Evolutionary conservation across 2,329 filamentous ascomycete genomes (phyloP), one percentile per base, ranked within the genome.

Genomic region (Penicillium glabrum): DNA sequence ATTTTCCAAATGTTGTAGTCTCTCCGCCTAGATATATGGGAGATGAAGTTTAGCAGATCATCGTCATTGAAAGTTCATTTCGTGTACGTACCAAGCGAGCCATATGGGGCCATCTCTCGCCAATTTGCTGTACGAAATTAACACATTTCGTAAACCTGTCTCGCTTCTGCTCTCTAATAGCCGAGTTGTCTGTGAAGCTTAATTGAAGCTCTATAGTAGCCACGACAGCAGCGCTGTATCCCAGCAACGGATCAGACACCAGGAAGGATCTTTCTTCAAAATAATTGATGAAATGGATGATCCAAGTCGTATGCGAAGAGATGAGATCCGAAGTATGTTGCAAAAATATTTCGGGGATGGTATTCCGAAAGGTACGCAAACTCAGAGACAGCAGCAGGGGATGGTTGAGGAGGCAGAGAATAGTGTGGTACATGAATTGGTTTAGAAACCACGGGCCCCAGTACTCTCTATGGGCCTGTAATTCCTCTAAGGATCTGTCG

Each of bases 171-270:
- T 73, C 66, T 35, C 77, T 69, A 35, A 77, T 73, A 2, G 63
- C 62, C 13, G 59, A 31, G 39, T 78, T 68, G 52, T 73, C 72
- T n/a, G 81, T 80, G 24, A 82, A 83, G 58, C 80, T 82, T 33
- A 83, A 77, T 59, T 83, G 81, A 2, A 83, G 64, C 59, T 81
- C 81, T 35, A 83, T 83, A 2, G 81, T 83, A 1, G 81, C 81
- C 3, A 82, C 78, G 2, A 83, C 77, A 0, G 79, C 80, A 3
- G 79, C 80, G 53, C 80, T 80, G 43, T 83, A 80, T 2, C 77
- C 78, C 11, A 81, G 62, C 23, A 79, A 74, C 2, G 79, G 79
- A 63, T 81, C 79, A 5, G 78, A 78, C 8, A 80, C 73, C 47
- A 75, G 68, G 53, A 82, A 80, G 0, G 66, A 67, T 63, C 80